Evolutionary conservation across 768 basidiomycete species (phyloP).

Genomic region (Suillus discolor): DNA sequence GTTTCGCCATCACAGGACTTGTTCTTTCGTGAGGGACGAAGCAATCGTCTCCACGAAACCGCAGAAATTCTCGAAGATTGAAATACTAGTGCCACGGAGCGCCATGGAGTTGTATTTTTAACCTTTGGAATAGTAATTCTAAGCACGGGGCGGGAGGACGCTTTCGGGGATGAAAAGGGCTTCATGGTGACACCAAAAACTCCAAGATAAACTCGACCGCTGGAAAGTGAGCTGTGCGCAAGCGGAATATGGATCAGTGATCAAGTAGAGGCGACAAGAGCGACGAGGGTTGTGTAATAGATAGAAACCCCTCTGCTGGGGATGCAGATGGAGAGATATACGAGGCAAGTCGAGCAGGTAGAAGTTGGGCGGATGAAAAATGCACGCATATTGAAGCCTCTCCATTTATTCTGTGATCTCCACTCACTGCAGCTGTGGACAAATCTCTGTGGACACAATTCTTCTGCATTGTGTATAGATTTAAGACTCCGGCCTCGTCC

Average conservation of each 20-base stretch:
- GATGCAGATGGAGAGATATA: neutral
- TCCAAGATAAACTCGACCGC: neutral
- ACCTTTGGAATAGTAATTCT: neutral
- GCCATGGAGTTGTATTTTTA: neutral
- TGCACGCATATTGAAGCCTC: neutral
- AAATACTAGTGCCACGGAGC: neutral
- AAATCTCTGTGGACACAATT: neutral
- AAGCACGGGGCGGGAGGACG: neutral
- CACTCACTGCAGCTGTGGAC: neutral
- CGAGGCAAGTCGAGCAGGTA: no score
- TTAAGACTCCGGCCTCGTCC: neutral
- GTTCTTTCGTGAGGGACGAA: conserved; percentile 11
- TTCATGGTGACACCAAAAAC: neutral
- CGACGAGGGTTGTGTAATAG: neutral
- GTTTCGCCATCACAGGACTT: neutral
- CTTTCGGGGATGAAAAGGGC: neutral
- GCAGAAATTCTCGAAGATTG: conserved; percentile 17
- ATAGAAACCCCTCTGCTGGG: neutral
- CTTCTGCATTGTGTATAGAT: conserved; percentile 5
- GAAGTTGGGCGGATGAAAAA: neutral
- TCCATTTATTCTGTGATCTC: neutral
- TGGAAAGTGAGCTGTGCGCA: neutral
- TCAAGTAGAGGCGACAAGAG: neutral
- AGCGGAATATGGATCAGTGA: neutral
- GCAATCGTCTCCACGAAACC: conserved; percentile 22